Evolutionary conservation across 2,329 filamentous ascomycete genomes (phyloP), one percentile per base, ranked within the genome.

Genomic region (Albifimbria verrucaria): DNA sequence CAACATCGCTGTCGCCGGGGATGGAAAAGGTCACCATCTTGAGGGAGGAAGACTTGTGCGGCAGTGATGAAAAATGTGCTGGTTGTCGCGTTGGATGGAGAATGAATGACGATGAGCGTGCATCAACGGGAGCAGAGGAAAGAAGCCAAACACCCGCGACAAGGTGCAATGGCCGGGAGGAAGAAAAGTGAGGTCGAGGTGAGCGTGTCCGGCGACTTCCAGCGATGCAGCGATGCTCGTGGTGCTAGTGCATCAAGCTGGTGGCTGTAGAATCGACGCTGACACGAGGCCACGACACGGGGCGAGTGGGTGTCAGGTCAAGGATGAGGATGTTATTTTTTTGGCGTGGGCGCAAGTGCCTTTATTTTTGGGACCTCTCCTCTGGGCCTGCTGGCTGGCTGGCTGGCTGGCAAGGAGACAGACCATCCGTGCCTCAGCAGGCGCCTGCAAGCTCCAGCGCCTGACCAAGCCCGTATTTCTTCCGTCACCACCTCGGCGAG

Each of bases 1-100:
- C 62, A 61, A 57, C 62, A 53, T 70, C 64, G 45, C 58, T 64
- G 48, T 73, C 71, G 59, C 65, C 67, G 26, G 70, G 70, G 23
- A 73, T 59, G 49, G 70, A 63, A 55, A 73, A 73, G 22, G 71
- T 73, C 26, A 72, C 71, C 71, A 73, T 73, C 36, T 54, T 57
- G 56, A 51, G 48, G 52, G 52, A 55, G 51, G 52, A 50, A 51
- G 52, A 52, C 20, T n/a, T 47, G 52, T 48, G 43, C 51, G 52
- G 52, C 42, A 44, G 53, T 43, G 47, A 39, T 39, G 55, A 47
- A 52, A 53, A 48, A 48, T 48, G 49, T 53, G 48, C 52, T 58
- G 39, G 53, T 55, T 51, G 53, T 46, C 50, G 56, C 51, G 55
- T 51, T 52, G 57, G n/a, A 51, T 54, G 18, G 24, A 41, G 21